These are phyloP conservation scores for Cladosporium velox DNA, from an alignment of 2,329 filamentous ascomycete genomes.

Conservation along the genomic window DNA sequence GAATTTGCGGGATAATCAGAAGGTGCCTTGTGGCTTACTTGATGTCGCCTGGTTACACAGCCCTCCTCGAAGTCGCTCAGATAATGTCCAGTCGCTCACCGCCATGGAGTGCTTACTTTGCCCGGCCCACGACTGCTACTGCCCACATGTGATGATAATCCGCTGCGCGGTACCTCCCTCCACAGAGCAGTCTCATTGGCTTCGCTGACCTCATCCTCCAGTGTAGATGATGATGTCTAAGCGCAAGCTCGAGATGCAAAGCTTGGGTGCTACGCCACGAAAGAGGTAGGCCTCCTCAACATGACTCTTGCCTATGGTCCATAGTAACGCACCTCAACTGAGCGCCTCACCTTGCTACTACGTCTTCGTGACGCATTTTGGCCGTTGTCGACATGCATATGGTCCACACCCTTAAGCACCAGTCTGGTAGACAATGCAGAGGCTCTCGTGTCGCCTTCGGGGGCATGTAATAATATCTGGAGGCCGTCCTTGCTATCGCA, in stretches of 20 bases:
- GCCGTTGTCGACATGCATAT: not conserved
- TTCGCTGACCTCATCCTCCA: not conserved
- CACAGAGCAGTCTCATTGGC: not conserved
- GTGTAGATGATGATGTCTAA: not conserved
- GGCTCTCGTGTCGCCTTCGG: not conserved
- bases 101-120: not conserved
- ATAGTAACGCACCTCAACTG: not conserved
- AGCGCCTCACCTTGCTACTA: not conserved
- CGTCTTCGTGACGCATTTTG: not conserved
- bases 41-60: not conserved
- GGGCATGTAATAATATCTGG: not conserved
- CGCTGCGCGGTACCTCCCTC: too few relatives aligned
- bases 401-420: not conserved
- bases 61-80: not conserved
- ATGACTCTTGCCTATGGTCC: not conserved
- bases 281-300: not conserved
- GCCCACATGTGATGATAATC: not conserved
- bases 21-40: not conserved
- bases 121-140: not conserved
- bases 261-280: not conserved
- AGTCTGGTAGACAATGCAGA: not conserved
- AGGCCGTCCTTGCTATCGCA: not conserved
- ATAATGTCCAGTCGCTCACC: not conserved
- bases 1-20: not conserved
- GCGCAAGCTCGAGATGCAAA: not conserved